Conservation (phyloP, 768 basidiomycete genomes). For the Clathrus columnatus region DNA sequence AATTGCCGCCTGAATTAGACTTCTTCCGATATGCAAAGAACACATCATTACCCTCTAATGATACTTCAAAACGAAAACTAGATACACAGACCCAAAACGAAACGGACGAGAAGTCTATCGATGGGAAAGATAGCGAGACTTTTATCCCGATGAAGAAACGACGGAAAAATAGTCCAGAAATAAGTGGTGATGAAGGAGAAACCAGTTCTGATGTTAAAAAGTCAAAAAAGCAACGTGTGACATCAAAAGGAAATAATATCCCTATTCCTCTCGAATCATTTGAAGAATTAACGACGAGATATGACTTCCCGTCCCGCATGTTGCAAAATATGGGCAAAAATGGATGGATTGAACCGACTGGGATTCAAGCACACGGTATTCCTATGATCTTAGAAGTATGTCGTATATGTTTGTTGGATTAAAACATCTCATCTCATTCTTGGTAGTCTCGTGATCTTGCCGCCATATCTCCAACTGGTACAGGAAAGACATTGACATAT, state of each 20-base stretch:
- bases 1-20: slow-evolving; percentile 72
- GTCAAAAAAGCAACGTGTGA: slow-evolving; percentile 50
- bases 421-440: background rate
- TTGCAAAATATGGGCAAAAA: slow-evolving; percentile 53
- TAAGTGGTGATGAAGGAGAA: slow-evolving; percentile 17
- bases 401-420: background rate
- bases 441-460: slow-evolving; percentile 72
- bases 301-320: slow-evolving; percentile 49
- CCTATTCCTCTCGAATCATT: slow-evolving; percentile 55
- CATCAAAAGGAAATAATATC: slow-evolving; percentile 62
- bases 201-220: slow-evolving; percentile 17
- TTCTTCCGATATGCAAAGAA: slow-evolving; percentile 84
- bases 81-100: slow-evolving; percentile 7
- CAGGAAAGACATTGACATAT: slow-evolving; percentile 93
- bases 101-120: slow-evolving; percentile 6
- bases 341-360: slow-evolving; percentile 63
- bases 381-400: slow-evolving; percentile 74
- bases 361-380: slow-evolving; percentile 71
- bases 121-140: slow-evolving; percentile 11
- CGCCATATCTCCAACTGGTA: slow-evolving; percentile 95
- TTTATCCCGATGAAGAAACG: slow-evolving; percentile 22
- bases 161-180: slow-evolving; percentile 18
- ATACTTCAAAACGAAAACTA: slow-evolving; percentile 42
- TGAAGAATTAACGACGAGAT: slow-evolving; percentile 46
- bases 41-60: slow-evolving; percentile 15